phyloP scores from a whole-genome alignment of 2,329 filamentous ascomycete genomes.

The Akanthomyces dipterigenus region DNA sequence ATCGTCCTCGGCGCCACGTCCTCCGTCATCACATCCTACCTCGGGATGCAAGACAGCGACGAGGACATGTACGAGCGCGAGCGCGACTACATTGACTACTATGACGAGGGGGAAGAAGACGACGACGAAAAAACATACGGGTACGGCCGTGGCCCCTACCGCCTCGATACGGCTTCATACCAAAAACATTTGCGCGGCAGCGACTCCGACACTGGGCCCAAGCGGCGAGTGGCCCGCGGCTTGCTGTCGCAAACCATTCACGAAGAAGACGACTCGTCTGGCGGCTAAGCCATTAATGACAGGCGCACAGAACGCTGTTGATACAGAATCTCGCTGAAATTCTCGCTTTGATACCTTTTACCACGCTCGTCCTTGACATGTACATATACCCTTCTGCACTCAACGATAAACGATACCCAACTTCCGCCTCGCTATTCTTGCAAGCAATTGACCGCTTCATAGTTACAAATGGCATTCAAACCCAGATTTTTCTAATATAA shows the following conservation, averaged over 20 bases:
- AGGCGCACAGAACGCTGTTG: background rate
- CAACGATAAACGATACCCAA: slow-evolving; percentile 1
- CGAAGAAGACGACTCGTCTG: slow-evolving; percentile 62
- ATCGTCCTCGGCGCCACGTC: slow-evolving; percentile 52
- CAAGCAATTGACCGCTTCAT: background rate
- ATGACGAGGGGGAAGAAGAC: slow-evolving; percentile 11
- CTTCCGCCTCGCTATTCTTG: background rate
- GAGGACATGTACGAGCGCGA: slow-evolving; percentile 5
- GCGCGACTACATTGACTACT: background rate
- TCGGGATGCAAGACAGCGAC: slow-evolving; percentile 34
- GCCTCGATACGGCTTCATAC: slow-evolving; percentile 19
- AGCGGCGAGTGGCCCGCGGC: slow-evolving; percentile 37
- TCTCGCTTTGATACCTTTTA: background rate
- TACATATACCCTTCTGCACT: background rate
- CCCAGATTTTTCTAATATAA: background rate
- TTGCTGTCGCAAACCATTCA: slow-evolving; percentile 61
- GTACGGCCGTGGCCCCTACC: slow-evolving; percentile 11
- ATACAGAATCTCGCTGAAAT: background rate
- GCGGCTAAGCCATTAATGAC: slow-evolving; percentile 16
- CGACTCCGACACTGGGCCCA: slow-evolving; percentile 29
- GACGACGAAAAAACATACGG: slow-evolving; percentile 14
- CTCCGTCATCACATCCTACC: slow-evolving; percentile 43
- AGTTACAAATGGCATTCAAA: background rate
- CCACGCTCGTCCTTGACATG: background rate
- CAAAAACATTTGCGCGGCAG: slow-evolving; percentile 14